Percentiles rank a stretch among this genome's conserved stretches.
phyloP scores from a whole-genome alignment of 306 rosid species.

The Benincasa hispida region DNA sequence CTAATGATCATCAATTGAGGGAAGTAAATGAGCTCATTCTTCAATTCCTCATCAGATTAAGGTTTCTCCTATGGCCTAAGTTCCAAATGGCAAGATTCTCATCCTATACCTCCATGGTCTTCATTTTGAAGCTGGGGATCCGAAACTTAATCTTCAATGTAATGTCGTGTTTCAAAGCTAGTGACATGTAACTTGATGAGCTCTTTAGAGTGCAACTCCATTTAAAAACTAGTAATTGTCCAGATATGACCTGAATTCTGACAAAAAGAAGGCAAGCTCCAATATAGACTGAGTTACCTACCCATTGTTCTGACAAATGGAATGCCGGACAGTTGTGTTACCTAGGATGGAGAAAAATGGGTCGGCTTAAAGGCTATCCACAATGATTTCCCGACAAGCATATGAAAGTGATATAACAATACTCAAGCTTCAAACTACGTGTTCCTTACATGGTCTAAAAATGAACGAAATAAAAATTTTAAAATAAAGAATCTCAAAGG shows the following conservation, averaged over 20 bases:
- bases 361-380: not conserved
- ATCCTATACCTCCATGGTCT: not conserved
- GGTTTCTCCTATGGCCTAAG: not conserved
- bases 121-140: not conserved
- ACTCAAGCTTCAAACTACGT: not conserved
- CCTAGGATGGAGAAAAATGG: not conserved
- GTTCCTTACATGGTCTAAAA: not conserved
- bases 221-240: not conserved
- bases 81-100: not conserved
- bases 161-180: not conserved
- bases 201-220: not conserved
- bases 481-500: not conserved
- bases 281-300: not conserved
- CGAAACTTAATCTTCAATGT: not conserved
- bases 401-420: not conserved
- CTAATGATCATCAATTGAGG: not conserved
- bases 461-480: not conserved
- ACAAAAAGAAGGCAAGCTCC: not conserved
- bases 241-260: not conserved
- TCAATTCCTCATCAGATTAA: not conserved
- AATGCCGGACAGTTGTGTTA: not conserved
- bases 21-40: not conserved
- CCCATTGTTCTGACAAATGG: not conserved
- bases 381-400: not conserved
- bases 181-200: not conserved